These are phyloP conservation scores for Chrysochromulina parva DNA, from an alignment of 78 protist genomes.

Conservation along the genomic window DNA sequence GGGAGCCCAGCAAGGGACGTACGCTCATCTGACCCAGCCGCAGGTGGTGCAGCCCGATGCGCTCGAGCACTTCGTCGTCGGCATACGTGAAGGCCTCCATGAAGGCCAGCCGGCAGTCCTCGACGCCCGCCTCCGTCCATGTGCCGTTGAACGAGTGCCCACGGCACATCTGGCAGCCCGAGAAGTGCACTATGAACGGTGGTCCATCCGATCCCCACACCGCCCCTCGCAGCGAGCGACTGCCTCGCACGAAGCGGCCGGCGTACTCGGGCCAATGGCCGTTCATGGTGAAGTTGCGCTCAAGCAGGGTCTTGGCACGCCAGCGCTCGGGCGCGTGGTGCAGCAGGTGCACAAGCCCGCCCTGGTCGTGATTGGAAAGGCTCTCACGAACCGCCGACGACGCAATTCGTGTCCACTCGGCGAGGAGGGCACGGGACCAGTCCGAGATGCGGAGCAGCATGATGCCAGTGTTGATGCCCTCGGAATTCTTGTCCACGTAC, in stretches of 20 bases:
- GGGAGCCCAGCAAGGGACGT: neutral
- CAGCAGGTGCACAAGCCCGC: slow-evolving; percentile 21
- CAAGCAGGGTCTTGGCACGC: neutral
- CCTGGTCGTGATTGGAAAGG: neutral
- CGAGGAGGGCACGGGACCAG: neutral
- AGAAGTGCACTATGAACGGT: neutral
- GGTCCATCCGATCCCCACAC: neutral
- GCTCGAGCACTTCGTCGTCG: neutral
- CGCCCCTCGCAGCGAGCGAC: neutral
- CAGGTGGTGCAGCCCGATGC: neutral
- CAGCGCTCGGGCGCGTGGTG: neutral
- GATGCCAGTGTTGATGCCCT: neutral
- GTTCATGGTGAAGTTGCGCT: slow-evolving; percentile 6
- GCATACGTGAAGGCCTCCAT: neutral
- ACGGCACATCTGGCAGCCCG: slow-evolving; percentile 23
- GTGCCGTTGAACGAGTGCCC: slow-evolving; percentile 23
- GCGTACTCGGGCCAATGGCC: slow-evolving; percentile 1
- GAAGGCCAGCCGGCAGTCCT: neutral
- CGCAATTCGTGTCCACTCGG: neutral
- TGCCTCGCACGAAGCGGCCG: neutral
- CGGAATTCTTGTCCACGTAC: neutral
- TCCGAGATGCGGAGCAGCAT: neutral
- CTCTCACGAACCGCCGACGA: neutral
- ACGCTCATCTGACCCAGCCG: neutral
- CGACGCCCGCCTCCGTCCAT: slow-evolving; percentile 7